A percentile compares a stretch with the other conserved stretches of the same genome.
Conservation (phyloP, 352 stramenopile species). For the Globisporangium recalcitrans region DNA sequence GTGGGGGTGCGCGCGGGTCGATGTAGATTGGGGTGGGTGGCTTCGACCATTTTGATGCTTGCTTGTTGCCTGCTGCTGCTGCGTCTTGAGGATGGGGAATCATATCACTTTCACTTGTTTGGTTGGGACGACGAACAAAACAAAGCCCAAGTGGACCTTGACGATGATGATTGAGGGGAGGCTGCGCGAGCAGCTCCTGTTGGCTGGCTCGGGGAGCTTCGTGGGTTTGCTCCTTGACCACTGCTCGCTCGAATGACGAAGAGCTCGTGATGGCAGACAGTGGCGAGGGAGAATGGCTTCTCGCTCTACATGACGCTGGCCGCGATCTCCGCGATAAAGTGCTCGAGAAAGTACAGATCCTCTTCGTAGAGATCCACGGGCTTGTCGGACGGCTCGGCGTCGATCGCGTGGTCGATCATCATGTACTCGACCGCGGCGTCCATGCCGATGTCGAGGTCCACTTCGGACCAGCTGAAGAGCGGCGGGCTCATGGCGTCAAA, state of each 20-base stretch:
- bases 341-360: conserved; percentile 75
- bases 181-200: not conserved
- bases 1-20: conserved; percentile 1
- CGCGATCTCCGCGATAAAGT: conserved; percentile 79
- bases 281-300: not conserved
- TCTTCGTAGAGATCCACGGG: conserved; percentile 74
- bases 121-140: not conserved
- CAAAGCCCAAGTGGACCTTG: not conserved
- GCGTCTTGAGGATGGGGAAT: conserved; percentile 4
- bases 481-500: conserved; percentile 21
- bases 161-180: not conserved
- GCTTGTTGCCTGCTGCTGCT: not conserved
- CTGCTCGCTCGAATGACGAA: not conserved
- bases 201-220: too few relatives aligned
- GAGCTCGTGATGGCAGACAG: not conserved
- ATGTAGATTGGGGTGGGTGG: conserved; percentile 4
- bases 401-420: conserved; percentile 70
- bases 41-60: conserved; percentile 3
- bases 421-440: conserved; percentile 73
- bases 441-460: conserved; percentile 63
- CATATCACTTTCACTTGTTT: conserved; percentile 6
- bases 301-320: conserved; percentile 22
- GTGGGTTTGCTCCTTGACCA: too few relatives aligned
- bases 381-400: conserved; percentile 69
- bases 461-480: conserved; percentile 71